Conservation (phyloP, 805 yeast genomes). For the Metschnikowia cubensis region DNA sequence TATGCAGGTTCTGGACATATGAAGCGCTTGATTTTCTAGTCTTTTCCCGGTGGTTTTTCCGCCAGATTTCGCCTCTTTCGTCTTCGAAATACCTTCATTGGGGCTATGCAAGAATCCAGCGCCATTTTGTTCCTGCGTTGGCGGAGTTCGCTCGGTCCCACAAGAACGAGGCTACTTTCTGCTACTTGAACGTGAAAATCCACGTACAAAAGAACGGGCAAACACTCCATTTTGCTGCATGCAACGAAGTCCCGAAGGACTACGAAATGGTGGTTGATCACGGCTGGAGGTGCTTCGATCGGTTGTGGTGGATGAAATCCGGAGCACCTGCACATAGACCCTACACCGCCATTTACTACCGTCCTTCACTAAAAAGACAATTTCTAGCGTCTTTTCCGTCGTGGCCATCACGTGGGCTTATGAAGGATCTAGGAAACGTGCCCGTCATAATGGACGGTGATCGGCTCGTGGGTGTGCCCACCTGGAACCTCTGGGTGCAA, state of each 20-base stretch:
- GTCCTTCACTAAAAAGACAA: not conserved
- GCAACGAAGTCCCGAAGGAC: not conserved
- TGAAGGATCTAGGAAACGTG: not conserved
- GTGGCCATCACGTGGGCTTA: not conserved
- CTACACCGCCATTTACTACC: slow-evolving; percentile 1
- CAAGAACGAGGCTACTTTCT: not conserved
- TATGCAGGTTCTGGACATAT: not conserved
- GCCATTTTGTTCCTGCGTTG: slow-evolving; percentile 26
- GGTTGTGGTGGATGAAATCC: slow-evolving; percentile 16
- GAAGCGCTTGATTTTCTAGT: slow-evolving; percentile 13
- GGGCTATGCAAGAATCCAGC: slow-evolving; percentile 36
- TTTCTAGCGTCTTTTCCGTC: slow-evolving; percentile 2
- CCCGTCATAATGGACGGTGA: slow-evolving; percentile 1
- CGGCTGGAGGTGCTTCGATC: slow-evolving; percentile 11
- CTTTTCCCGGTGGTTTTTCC: slow-evolving; percentile 29
- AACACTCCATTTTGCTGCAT: not conserved
- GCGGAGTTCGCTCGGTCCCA: not conserved
- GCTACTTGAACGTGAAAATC: slow-evolving; percentile 1
- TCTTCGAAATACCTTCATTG: slow-evolving; percentile 36
- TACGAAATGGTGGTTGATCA: not conserved
- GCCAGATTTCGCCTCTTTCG: slow-evolving; percentile 25
- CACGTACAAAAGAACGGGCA: not conserved
- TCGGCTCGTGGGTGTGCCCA: not conserved
- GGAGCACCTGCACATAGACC: not conserved
- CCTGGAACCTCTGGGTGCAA: not conserved